Evolutionary conservation across 2,329 filamentous ascomycete species (phyloP).

Genomic region (Trichoderma gracile): DNA sequence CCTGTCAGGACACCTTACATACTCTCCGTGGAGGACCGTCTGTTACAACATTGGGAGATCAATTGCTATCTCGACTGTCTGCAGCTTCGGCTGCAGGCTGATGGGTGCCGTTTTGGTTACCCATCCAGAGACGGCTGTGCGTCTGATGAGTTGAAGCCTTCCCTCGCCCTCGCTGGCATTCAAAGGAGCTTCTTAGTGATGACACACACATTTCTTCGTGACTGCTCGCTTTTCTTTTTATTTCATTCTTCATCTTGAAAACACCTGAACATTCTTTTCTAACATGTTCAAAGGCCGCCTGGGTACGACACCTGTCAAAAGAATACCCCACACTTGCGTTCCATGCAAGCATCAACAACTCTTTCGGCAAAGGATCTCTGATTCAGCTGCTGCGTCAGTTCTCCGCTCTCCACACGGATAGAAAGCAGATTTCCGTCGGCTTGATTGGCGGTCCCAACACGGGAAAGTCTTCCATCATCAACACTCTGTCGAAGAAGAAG

Average conservation of each 20-base stretch:
- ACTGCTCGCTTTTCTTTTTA: not conserved
- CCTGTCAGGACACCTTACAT: slow-evolving; percentile 82
- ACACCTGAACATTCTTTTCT: slow-evolving; percentile 22
- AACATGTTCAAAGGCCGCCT: slow-evolving; percentile 68
- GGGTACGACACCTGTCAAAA: slow-evolving; percentile 85
- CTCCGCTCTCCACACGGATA: slow-evolving; percentile 80
- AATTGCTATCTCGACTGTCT: slow-evolving; percentile 53
- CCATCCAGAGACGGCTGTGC: slow-evolving; percentile 72
- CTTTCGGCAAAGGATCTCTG: slow-evolving; percentile 92
- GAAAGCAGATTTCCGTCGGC: slow-evolving; percentile 93
- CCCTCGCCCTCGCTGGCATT: slow-evolving; percentile 58
- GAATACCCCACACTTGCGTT: slow-evolving; percentile 94
- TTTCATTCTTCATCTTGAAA: not conserved
- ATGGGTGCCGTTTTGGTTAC: slow-evolving; percentile 85
- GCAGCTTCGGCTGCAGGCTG: slow-evolving; percentile 53
- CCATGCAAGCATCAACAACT: slow-evolving; percentile 91
- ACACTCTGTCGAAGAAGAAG: slow-evolving; percentile 91
- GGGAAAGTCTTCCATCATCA: slow-evolving; percentile 96
- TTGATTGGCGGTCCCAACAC: slow-evolving; percentile 80
- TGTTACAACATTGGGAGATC: slow-evolving; percentile 99
- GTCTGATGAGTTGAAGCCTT: slow-evolving; percentile 96
- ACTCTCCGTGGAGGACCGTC: slow-evolving; percentile 73
- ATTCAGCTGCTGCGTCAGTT: slow-evolving; percentile 94
- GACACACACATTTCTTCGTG: slow-evolving; percentile 69
- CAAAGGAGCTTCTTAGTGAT: slow-evolving; percentile 97